phyloP scores from a whole-genome alignment of 2,329 filamentous ascomycete genomes.

The Fusarium sp. region DNA sequence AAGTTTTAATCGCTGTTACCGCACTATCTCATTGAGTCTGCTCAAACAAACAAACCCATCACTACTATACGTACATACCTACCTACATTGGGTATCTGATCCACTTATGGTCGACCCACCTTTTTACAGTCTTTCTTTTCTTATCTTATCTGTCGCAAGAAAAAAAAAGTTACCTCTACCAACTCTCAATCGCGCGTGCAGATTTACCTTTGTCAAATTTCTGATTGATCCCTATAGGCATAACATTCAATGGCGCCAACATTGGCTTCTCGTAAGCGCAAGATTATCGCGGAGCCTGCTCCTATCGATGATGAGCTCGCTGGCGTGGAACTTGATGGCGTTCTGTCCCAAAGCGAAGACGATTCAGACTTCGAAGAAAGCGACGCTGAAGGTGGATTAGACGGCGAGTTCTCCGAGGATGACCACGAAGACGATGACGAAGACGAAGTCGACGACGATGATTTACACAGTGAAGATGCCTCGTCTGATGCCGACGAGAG shows the following conservation, averaged over 20 bases:
- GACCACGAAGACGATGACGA: constrained; percentile 57
- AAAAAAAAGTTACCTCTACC: constrained; percentile 16
- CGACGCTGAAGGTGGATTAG: constrained; percentile 51
- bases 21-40: too few relatives aligned
- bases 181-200: background rate
- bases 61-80: too few relatives aligned
- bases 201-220: constrained; percentile 9
- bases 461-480: constrained; percentile 47
- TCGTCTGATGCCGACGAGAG: constrained; percentile 55
- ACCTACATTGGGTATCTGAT: too few relatives aligned
- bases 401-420: constrained; percentile 33
- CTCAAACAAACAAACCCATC: too few relatives aligned
- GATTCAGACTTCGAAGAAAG: constrained; percentile 65
- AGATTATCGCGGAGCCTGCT: constrained; percentile 33
- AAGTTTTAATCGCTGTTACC: too few relatives aligned
- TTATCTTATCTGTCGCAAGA: constrained; percentile 37
- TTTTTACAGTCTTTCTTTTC: background rate
- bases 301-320: constrained; percentile 48
- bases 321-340: constrained; percentile 66
- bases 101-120: background rate
- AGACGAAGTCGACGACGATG: constrained; percentile 52
- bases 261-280: constrained; percentile 43
- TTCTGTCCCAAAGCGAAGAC: constrained; percentile 69
- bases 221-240: background rate
- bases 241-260: constrained; percentile 41